Evolutionary conservation across 306 rosid species (phyloP), one percentile per base, ranked within the genome.

Genomic region (Boehmeria nivea): DNA sequence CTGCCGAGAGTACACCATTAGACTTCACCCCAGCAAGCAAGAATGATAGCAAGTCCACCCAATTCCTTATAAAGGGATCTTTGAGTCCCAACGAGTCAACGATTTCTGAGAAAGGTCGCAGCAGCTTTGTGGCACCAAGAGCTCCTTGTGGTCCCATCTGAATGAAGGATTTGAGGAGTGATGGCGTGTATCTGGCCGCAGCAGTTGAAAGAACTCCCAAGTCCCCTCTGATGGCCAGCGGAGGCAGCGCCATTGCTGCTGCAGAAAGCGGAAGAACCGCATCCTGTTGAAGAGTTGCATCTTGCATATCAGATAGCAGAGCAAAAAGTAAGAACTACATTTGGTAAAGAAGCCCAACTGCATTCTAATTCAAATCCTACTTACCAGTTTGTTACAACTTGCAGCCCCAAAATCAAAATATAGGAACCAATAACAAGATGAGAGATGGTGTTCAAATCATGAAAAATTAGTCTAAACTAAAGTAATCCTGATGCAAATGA

Each of bases 11-110:
- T 70, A 90, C 58, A 51, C 77, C 84, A 71, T 84, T 63, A 46
- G 91, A 61, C 77, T 82, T 90, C 54, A 90, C 95, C 67, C 95
- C 95, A 54, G 98, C 95, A 46, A 90, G 95, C 85, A 90, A 82
- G 91, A 90, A 90, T 31, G 94, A 58, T 64, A 87, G 75, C 8
- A 90, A 77, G 73, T 90, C 98, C 59, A 90, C 62, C 98, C 94
- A 90, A 65, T 90, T 90, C 36, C 88, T 60, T 34, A 90, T 64
- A 24, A 87, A 90, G 56, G 86, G 88, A 57, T 90, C 87, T 60
- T 78, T 82, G 47, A 90, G 71, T 69, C 81, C 76, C 78, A 84
- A 74, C 16, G 76, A 80, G 46, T 87, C 87, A n/a, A 90, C 64
- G 69, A 87, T 76, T 77, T 87, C 91, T 1, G 94, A 84, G 80